phyloP scores from a whole-genome alignment of 257 asterid genomes.

The Primulina huaijiensis region DNA sequence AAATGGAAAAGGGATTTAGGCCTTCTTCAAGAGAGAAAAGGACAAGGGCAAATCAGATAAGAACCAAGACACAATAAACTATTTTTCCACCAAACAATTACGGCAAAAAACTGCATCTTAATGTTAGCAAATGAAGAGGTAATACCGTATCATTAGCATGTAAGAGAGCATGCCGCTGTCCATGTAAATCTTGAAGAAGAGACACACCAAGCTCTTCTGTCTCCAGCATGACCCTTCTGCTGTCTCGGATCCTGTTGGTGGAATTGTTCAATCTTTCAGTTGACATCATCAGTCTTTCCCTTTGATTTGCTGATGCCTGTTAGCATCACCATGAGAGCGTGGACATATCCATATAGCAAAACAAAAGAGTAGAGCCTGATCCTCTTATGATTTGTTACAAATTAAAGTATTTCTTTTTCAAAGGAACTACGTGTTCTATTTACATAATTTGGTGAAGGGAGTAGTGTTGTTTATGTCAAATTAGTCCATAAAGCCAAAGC shows the following conservation, averaged over 20 bases:
- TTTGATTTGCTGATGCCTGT: conserved; percentile 76
- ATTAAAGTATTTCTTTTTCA: neutral
- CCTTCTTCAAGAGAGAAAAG: neutral
- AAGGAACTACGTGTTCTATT: neutral
- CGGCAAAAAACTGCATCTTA: neutral
- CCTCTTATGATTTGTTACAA: neutral
- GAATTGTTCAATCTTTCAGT: conserved; percentile 60
- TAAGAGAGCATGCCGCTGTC: conserved; percentile 73
- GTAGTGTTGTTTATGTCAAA: neutral
- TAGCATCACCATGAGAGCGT: neutral
- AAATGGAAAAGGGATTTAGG: neutral
- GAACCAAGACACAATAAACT: neutral
- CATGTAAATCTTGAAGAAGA: conserved; percentile 76
- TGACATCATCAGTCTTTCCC: conserved; percentile 55
- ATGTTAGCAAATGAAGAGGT: neutral
- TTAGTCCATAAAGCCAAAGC: neutral
- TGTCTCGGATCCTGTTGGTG: conserved; percentile 63
- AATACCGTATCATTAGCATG: conserved; percentile 68
- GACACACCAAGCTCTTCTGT: conserved; percentile 94
- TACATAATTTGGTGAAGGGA: neutral
- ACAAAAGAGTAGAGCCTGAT: neutral
- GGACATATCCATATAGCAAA: no score
- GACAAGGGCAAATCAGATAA: neutral
- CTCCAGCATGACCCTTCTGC: conserved; percentile 80
- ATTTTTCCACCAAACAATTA: neutral